Base-by-base conservation (phyloP, 2,329 filamentous ascomycete genomes). In the Aspergillus viridinutans region DNA sequence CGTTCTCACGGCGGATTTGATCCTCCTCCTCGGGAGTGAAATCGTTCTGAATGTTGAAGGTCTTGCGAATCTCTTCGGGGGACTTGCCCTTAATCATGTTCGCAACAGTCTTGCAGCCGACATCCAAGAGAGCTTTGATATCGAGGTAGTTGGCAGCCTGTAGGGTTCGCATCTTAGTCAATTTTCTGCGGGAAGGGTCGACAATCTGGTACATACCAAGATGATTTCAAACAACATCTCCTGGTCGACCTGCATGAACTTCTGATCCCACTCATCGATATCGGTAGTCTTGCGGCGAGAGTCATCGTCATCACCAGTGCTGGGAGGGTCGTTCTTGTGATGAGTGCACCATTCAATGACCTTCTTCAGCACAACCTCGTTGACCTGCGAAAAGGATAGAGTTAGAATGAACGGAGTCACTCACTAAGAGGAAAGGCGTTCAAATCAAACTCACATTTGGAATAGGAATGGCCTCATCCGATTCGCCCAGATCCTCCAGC, bases 11-110 rank as follows among this genome's bases (percentile, higher is more conserved):
- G 56, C 90, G 88, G 63, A 94, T 99, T 83, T 99, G 94, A 73
- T 99, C 94, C 77, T 99, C 94, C 80, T 99, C 94, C 77, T 99
- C 94, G 2, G 93, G 91, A 0, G 94, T 97, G 80, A 99, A 99
- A 76, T 99, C 94, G 69, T 99, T 99, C 70, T 95, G 94, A 71
- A 99, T 99, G 80, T 99, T 99, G 82, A 99, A 99, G 0, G 94
- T 99, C 84, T 97, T 99, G 52, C 94, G 90, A 69, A 99, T 99
- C 81, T 99, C 94, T 75, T 99, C 94, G 3, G 94, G 94, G 0
- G 92, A 96, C 84, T 99, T 99, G 80, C 94, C 94, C 89, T 99
- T 99, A 83, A 99, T 99, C 94, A 99, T 99, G 80, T 99, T 99
- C 61, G 94, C 94, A 17, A 99, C 94, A 0, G 94, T 99, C 85